Conservation (phyloP, 2,329 filamentous ascomycete genomes). For the Cadophora malorum region DNA sequence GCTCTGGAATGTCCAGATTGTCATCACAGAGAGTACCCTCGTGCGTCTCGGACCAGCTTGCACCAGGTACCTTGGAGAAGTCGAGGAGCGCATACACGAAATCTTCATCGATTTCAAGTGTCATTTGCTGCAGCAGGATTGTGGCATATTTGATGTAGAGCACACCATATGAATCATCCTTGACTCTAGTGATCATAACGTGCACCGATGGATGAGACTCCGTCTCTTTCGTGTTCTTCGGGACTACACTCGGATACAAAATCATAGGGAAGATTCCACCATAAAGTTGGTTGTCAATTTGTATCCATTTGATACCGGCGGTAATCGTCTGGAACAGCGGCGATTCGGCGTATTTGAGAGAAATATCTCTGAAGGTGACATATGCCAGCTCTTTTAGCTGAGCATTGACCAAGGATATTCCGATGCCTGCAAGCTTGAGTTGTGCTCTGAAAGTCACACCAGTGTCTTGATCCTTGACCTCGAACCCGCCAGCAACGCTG, state of each 20-base stretch:
- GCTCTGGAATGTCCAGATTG: conserved; percentile 88
- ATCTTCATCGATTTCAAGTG: conserved; percentile 94
- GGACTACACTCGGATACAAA: conserved; percentile 95
- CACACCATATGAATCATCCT: conserved; percentile 97
- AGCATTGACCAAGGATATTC: conserved; percentile 90
- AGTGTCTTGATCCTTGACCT: conserved; percentile 91
- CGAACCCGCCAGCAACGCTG: conserved; percentile 74
- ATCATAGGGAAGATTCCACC: conserved; percentile 98
- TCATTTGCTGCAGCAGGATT: conserved; percentile 95
- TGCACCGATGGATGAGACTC: conserved; percentile 96
- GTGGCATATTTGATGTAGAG: conserved; percentile 99
- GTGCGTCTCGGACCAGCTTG: conserved; percentile 79
- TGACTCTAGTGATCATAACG: conserved; percentile 88
- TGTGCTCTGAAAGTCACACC: conserved; percentile 89
- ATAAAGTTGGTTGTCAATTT: conserved; percentile 98
- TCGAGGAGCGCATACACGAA: conserved; percentile 97
- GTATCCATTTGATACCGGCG: conserved; percentile 95
- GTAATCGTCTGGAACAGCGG: conserved; percentile 90
- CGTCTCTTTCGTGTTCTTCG: conserved; percentile 92
- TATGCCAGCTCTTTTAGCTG: conserved; percentile 94
- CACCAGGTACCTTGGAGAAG: conserved; percentile 91
- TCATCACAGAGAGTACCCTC: conserved; percentile 90
- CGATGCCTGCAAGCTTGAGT: conserved; percentile 86
- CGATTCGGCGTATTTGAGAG: conserved; percentile 93
- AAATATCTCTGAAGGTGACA: conserved; percentile 88